Conservation (phyloP, 2,329 filamentous ascomycete species). For the Fusarium nisikadoi region DNA sequence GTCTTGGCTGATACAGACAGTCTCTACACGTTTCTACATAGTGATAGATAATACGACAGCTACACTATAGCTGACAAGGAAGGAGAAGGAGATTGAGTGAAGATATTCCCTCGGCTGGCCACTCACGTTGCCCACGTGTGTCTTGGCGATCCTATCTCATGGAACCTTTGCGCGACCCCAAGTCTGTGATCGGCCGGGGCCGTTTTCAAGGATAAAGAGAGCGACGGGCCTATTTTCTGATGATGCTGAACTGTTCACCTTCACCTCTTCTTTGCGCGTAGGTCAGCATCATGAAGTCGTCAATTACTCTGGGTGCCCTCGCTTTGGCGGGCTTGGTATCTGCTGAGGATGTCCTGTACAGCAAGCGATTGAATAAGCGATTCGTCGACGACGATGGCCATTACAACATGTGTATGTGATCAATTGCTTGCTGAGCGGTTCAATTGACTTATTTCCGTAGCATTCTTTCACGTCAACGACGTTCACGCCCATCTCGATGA, state of each 20-base stretch:
- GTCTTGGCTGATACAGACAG: constrained; percentile 1
- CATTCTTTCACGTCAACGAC: constrained; percentile 77
- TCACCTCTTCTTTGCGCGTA: background rate
- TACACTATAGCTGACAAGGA: background rate
- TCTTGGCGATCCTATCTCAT: constrained; percentile 39
- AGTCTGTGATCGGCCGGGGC: constrained; percentile 18
- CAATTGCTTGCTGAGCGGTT: background rate
- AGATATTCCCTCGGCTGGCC: constrained; percentile 25
- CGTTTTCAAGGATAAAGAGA: constrained; percentile 27
- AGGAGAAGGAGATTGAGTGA: background rate
- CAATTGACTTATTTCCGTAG: constrained; percentile 36
- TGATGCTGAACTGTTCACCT: background rate
- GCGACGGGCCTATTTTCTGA: constrained; percentile 11
- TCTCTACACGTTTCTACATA: background rate
- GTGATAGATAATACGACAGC: background rate
- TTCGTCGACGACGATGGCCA: constrained; percentile 60
- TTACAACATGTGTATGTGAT: constrained; percentile 61
- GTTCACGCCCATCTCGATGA: constrained; percentile 74
- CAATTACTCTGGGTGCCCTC: constrained; percentile 36
- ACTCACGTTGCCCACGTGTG: constrained; percentile 43
- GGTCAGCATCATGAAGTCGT: constrained; percentile 36
- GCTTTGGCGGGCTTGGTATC: constrained; percentile 46
- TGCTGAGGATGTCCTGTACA: constrained; percentile 60
- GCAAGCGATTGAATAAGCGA: constrained; percentile 60
- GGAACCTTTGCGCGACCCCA: constrained; percentile 25